phyloP scores from a whole-genome alignment of 805 yeast species.

The Starmerella bombi region DNA sequence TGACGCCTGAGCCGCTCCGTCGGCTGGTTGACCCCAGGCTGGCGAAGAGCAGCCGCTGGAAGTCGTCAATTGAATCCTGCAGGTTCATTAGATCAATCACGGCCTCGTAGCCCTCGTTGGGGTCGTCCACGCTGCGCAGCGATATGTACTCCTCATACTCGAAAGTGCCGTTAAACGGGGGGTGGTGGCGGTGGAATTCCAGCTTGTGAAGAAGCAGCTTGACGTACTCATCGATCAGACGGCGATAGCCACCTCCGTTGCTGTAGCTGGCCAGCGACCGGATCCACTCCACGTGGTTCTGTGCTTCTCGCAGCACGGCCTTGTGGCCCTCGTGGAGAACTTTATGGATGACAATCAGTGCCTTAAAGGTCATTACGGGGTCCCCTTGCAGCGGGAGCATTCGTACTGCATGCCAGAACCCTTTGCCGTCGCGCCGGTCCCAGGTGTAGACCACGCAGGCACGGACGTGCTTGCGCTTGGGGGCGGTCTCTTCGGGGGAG shows the following conservation, averaged over 20 bases:
- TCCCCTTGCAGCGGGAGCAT: constrained; percentile 66
- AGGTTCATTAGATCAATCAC: constrained; percentile 71
- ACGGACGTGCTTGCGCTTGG: constrained; percentile 90
- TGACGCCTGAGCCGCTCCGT: constrained; percentile 7
- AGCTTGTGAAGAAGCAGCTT: constrained; percentile 57
- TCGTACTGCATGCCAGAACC: constrained; percentile 75
- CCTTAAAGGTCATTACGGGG: constrained; percentile 75
- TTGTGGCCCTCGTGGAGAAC: constrained; percentile 98
- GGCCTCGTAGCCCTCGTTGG: constrained; percentile 89
- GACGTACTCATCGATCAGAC: constrained; percentile 66
- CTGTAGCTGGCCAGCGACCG: constrained; percentile 46
- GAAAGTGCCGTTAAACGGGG: constrained; percentile 87
- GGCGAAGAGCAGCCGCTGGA: constrained; percentile 64
- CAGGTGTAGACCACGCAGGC: constrained; percentile 92
- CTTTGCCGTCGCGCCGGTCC: constrained; percentile 78
- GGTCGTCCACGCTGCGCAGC: constrained; percentile 74
- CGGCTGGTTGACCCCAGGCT: constrained; percentile 45
- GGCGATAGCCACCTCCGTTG: constrained; percentile 37
- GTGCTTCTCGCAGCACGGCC: constrained; percentile 65
- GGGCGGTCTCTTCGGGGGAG: constrained; percentile 73
- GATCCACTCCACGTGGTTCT: constrained; percentile 63
- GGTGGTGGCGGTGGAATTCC: constrained; percentile 68
- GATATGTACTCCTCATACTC: constrained; percentile 93
- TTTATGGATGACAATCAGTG: constrained; percentile 74
- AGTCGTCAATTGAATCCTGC: constrained; percentile 71